Evolutionary conservation across 2,329 filamentous ascomycete species (phyloP), one percentile per base, ranked within the genome.

Genomic region (Epichloe gansuensis): DNA sequence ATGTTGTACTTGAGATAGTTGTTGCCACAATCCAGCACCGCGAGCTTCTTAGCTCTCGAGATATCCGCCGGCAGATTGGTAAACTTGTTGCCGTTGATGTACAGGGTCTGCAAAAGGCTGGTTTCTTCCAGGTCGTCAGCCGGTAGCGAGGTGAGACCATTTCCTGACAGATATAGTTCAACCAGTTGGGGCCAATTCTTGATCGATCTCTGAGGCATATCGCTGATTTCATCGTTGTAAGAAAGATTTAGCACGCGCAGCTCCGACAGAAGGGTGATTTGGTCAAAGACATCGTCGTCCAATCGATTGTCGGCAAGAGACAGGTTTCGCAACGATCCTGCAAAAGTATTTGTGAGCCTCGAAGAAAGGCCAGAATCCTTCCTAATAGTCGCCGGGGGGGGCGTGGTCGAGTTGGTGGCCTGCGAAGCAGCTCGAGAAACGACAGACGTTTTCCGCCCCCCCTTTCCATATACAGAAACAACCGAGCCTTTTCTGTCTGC

Each of bases 1-100:
- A 98, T 94, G 65, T 98, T 98, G 77, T 98, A 98, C 68, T 97
- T 98, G 53, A 98, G 74, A 23, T 81, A 83, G 64, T 98, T 98
- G 74, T 87, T 96, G 55, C 90, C 91, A 56, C 94, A 94, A 68
- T 98, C 93, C 49, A 98, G 75, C 48, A 96, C 85, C 5, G 89
- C 84, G 27, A 98, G 78, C 67, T 93, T 93, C 69, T 89, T 87
- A 44, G 95, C 89, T 66, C 95, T 89, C 55, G 89, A 94, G 47
- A 98, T 84, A 64, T 98, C 93, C 8, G 93, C 93, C 2, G 93
- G 93, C 21, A 98, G 75, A 36, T 95, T 94, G 60, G 95, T 95
- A 65, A 98, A 98, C 64, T 95, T 93, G 72, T 98, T 98, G 64
- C 85, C 87, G 70, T 98, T 98, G 70, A 98, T 87, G 65, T 97